These are phyloP conservation scores for Ophiostoma sp. DNA, from an alignment of 2,329 filamentous ascomycete species.

Conservation along the genomic window DNA sequence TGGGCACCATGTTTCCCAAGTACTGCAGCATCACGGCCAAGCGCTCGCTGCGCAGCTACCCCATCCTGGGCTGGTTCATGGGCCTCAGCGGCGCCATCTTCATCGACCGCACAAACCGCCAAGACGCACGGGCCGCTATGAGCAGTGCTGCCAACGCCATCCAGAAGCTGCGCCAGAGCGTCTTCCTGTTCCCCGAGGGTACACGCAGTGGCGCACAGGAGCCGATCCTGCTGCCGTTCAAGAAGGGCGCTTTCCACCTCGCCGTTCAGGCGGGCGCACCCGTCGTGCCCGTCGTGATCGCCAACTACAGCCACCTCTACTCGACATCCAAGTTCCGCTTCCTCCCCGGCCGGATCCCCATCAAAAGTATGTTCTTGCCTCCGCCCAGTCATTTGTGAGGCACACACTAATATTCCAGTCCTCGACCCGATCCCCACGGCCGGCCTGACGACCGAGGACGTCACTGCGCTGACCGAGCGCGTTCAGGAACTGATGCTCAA, in stretches of 20 bases:
- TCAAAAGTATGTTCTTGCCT: slow-evolving; percentile 55
- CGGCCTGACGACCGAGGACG: slow-evolving; percentile 66
- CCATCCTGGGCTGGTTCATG: slow-evolving; percentile 95
- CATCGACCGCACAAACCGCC: slow-evolving; percentile 82
- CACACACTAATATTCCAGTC: slow-evolving; percentile 44
- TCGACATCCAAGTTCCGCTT: slow-evolving; percentile 61
- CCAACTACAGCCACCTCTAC: slow-evolving; percentile 72
- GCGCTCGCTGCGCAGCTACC: slow-evolving; percentile 68
- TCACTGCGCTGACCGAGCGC: slow-evolving; percentile 63
- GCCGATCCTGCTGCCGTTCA: slow-evolving; percentile 84
- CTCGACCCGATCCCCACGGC: slow-evolving; percentile 74
- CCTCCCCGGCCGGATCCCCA: slow-evolving; percentile 62
- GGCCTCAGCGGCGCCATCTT: slow-evolving; percentile 82
- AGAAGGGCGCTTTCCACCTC: slow-evolving; percentile 96
- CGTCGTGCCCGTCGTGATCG: slow-evolving; percentile 77
- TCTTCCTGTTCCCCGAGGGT: slow-evolving; percentile 87
- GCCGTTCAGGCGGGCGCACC: slow-evolving; percentile 91
- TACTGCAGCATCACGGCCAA: slow-evolving; percentile 94
- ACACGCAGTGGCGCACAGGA: slow-evolving; percentile 84
- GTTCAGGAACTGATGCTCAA: slow-evolving; percentile 72
- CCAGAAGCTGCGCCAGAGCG: slow-evolving; percentile 62
- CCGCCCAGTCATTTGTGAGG: background rate
- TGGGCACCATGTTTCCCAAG: slow-evolving; percentile 81
- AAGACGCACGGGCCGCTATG: slow-evolving; percentile 80
- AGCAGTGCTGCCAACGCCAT: slow-evolving; percentile 77